phyloP scores from a whole-genome alignment of 306 rosid genomes.

The Potentilla sterilis region DNA sequence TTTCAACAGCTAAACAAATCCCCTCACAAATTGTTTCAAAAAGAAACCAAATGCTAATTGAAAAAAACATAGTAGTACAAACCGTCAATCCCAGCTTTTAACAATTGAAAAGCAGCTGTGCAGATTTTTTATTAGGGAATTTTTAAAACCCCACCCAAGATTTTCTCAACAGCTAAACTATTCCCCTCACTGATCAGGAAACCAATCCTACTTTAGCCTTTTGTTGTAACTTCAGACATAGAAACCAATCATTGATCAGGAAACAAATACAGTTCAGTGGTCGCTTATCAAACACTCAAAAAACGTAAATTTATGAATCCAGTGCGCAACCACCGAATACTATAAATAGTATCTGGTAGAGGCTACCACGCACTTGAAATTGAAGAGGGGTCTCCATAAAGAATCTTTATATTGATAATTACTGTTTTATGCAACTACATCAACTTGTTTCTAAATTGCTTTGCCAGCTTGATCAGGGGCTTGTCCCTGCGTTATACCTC shows the following conservation, averaged over 20 bases:
- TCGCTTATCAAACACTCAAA: neutral
- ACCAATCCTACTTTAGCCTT: neutral
- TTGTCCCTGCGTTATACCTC: neutral
- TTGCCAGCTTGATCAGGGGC: no score
- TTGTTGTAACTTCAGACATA: no score
- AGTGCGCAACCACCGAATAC: neutral
- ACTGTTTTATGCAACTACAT: neutral
- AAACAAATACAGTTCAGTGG: neutral
- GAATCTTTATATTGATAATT: neutral
- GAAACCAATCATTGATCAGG: no score
- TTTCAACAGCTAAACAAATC: no score
- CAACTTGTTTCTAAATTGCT: neutral
- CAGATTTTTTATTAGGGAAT: no score
- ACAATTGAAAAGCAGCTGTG: no score
- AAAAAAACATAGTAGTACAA: neutral
- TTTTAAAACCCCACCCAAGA: no score
- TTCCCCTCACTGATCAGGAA: no score
- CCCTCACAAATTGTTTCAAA: no score
- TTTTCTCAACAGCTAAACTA: no score
- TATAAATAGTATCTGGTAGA: neutral
- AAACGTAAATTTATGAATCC: neutral
- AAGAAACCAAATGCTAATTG: neutral
- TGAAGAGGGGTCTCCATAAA: neutral
- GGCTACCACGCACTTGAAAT: neutral
- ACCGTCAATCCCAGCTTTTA: no score